Base-by-base conservation (phyloP, 2,329 filamentous ascomycete species). In the Huntiella savannae region DNA sequence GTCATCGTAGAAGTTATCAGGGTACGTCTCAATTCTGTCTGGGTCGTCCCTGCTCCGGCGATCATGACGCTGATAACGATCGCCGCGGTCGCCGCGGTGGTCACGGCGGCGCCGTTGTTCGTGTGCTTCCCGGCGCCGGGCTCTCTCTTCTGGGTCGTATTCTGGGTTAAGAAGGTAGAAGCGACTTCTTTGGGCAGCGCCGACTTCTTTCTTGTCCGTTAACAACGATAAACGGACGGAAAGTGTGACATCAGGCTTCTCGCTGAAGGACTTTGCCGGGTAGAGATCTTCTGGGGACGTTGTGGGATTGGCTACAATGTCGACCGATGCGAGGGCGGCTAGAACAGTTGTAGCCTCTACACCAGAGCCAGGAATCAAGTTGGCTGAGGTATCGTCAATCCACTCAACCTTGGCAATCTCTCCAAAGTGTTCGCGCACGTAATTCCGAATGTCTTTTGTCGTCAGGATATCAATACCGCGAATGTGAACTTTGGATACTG, bases 161-260 rank as follows among this genome's bases (percentile, higher is more conserved):
- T 94, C 83, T 1, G 88, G 88, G 55, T 96, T 83, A 55, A 91
- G 71, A 33, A 95, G 75, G 59, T 98, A 98, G 64, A 92, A 96
- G 10, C 84, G 74, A 62, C 88, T 96, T 51, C 82, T 73, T 43
- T 80, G 72, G 8, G 84, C 75, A 1, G 91, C 88, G 36, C 83
- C 79, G 38, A 68, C 73, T 55, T 77, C 73, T 62, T 98, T 98
- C 58, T 71, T 79, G 62, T 98, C 91, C 16, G 75, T 70, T 19
- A 70, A 67, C 4, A 86, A 71, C 1, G 87, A 80, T 50, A 82
- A 71, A 42, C 91, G 77, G 37, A 95, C 68, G 49, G 76, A 71
- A 3, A 98, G 66, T 19, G 70, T 68, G 37, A 74, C 69, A 32
- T 86, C 76, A 3, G 84, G 79, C 54, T 79, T 77, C 42, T 71